phyloP scores from a whole-genome alignment of 176 grass and related monocot genomes.

The Rhynchospora pubera region DNA sequence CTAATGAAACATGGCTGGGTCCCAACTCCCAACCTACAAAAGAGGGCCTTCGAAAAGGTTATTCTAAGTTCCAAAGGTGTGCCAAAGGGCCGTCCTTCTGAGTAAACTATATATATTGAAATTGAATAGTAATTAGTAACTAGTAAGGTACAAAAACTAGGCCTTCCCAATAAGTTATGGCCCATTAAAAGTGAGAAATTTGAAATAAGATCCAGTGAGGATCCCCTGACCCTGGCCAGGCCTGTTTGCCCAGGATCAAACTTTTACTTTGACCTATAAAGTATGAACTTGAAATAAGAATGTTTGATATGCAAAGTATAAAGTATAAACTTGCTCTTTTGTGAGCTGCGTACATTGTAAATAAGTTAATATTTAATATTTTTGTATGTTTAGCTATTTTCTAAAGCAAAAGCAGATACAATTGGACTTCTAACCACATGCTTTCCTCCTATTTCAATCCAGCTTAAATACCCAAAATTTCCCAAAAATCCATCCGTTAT shows the following conservation, averaged over 20 bases:
- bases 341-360: neutral
- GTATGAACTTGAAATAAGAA: no score
- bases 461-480: slow-evolving; percentile 69
- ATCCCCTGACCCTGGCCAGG: neutral
- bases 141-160: no score
- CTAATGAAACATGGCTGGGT: neutral
- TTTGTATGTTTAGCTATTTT: neutral
- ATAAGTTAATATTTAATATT: neutral
- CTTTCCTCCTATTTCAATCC: slow-evolving; percentile 64
- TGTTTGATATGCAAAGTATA: neutral
- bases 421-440: slow-evolving; percentile 64
- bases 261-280: neutral
- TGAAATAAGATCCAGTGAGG: neutral
- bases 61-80: neutral
- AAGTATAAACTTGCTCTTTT: neutral
- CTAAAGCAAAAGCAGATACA: slow-evolving; percentile 51
- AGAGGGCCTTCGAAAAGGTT: neutral
- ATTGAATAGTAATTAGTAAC: no score
- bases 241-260: neutral
- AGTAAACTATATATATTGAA: no score
- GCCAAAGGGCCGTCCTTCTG: neutral
- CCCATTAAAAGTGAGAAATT: neutral
- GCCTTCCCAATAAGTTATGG: neutral
- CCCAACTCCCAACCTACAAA: neutral
- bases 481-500: slow-evolving; percentile 29